phyloP scores from a whole-genome alignment of 768 basidiomycete species.

The Steccherinum ochraceum region DNA sequence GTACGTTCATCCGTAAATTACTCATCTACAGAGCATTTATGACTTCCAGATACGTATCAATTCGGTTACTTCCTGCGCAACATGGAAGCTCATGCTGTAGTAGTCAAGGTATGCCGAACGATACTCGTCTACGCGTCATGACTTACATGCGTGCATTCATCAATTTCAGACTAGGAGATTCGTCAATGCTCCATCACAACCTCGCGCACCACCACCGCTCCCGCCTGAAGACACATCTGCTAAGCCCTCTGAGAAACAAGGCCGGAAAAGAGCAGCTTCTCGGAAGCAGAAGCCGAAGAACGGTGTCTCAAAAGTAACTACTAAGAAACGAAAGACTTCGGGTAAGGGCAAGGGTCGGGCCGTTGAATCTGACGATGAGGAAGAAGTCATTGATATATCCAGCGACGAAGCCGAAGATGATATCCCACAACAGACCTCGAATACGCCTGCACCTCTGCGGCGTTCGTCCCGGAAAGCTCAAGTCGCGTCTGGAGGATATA shows the following conservation, averaged over 20 bases:
- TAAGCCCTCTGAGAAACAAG: slow-evolving; percentile 1
- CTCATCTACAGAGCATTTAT: not conserved
- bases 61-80: slow-evolving; percentile 87
- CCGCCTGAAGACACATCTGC: slow-evolving; percentile 6
- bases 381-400: slow-evolving; percentile 13
- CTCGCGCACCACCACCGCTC: slow-evolving; percentile 13
- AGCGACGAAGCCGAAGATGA: slow-evolving; percentile 14
- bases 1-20: slow-evolving; percentile 44
- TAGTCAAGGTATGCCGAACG: slow-evolving; percentile 68
- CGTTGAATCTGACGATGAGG: slow-evolving; percentile 18
- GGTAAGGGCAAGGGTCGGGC: slow-evolving; percentile 21
- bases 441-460: slow-evolving; percentile 10
- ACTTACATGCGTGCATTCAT: no score
- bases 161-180: slow-evolving; percentile 43
- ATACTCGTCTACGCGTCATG: no score
- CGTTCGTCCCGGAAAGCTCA: slow-evolving; percentile 28
- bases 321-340: slow-evolving; percentile 35
- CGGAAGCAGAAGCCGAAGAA: slow-evolving; percentile 22
- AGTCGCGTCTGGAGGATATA: slow-evolving; percentile 19
- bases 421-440: not conserved
- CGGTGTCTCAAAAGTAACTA: no score
- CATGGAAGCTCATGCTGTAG: slow-evolving; percentile 73
- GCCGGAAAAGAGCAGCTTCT: slow-evolving; percentile 6
- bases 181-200: slow-evolving; percentile 24
- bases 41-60: slow-evolving; percentile 68